Evolutionary conservation across 768 basidiomycete genomes (phyloP).

Genomic region (Boletus huronensis): DNA sequence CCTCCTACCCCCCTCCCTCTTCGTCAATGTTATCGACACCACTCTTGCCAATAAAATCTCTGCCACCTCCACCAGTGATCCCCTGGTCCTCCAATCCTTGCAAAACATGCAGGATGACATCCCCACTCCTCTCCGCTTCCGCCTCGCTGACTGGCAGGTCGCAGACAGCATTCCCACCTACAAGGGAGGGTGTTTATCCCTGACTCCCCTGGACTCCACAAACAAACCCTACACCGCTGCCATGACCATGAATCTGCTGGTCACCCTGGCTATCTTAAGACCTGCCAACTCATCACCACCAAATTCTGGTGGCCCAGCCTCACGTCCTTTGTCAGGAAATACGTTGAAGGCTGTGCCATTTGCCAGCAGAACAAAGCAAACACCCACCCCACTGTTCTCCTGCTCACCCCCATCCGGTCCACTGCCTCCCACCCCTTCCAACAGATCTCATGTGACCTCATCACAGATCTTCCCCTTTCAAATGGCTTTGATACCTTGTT

Average conservation of each 20-base stretch:
- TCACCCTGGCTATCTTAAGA: not conserved
- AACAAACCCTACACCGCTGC: accelerated
- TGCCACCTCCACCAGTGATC: accelerated
- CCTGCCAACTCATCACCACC: no score
- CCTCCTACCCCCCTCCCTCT: no score
- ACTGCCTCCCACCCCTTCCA: not conserved
- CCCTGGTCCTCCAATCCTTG: not conserved
- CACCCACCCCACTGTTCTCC: no score
- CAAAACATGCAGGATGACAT: no score
- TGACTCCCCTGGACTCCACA: accelerated
- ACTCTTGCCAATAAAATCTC: accelerated
- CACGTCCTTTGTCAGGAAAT: no score
- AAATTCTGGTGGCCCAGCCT: no score
- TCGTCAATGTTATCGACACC: accelerated
- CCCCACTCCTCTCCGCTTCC: accelerated
- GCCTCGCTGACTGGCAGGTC: not conserved
- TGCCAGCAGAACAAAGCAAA: no score
- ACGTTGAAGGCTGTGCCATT: no score
- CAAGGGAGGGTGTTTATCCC: accelerated
- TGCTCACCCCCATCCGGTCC: accelerated
- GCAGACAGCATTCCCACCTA: not conserved
- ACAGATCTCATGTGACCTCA: no score
- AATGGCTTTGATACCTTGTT: no score
- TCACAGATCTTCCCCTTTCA: no score
- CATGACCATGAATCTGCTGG: not conserved